Conservation (phyloP, 2,329 filamentous ascomycete genomes). For the Fusarium sp. region DNA sequence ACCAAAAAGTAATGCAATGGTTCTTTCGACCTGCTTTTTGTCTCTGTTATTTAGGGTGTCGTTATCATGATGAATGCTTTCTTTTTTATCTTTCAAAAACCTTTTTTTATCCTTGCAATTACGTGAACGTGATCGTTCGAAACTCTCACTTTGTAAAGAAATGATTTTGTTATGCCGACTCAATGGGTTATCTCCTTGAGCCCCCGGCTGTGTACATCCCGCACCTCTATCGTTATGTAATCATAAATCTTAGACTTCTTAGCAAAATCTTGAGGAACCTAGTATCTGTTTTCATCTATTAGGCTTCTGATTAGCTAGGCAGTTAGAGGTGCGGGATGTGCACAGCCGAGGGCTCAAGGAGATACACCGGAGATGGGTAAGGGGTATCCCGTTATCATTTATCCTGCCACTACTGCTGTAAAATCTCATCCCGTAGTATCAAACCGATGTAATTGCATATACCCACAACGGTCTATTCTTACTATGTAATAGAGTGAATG, state of each 20-base stretch:
- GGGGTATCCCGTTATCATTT: too few species aligned
- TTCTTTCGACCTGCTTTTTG: slow-evolving; percentile 49
- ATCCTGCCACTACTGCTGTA: not conserved
- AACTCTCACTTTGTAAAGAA: not conserved
- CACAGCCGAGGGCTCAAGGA: too few species aligned
- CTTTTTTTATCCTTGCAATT: not conserved
- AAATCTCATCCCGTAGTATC: not conserved
- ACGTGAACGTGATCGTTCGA: not conserved
- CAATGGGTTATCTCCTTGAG: not conserved
- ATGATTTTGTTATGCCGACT: not conserved
- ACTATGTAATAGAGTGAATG: not conserved
- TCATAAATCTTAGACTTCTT: not conserved
- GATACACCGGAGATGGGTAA: too few species aligned
- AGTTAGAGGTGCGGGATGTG: too few species aligned
- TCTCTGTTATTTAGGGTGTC: slow-evolving; percentile 53
- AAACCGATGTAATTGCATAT: not conserved
- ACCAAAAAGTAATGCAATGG: slow-evolving; percentile 58
- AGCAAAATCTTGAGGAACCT: too few species aligned
- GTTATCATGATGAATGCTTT: slow-evolving; percentile 50
- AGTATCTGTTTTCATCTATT: too few species aligned
- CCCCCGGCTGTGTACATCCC: too few species aligned
- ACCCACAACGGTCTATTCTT: not conserved
- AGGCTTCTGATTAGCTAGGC: too few species aligned
- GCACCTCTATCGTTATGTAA: not conserved
- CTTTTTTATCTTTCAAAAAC: slow-evolving; percentile 38